These are phyloP conservation scores for Coniochaeta sp. DNA, from an alignment of 2,329 filamentous ascomycete genomes.

Conservation along the genomic window DNA sequence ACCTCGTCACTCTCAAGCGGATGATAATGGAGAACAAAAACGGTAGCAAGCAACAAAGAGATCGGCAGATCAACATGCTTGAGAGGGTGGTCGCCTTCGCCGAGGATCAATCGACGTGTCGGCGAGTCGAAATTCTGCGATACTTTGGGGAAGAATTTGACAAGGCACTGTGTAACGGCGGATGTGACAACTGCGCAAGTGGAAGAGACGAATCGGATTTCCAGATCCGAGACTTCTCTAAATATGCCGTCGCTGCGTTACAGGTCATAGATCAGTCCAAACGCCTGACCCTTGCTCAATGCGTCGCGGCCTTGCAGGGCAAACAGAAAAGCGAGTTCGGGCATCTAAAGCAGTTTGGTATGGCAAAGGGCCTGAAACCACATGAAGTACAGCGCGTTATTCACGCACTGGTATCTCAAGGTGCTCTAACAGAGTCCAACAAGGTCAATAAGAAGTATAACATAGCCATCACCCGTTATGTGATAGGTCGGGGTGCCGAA, in stretches of 20 bases:
- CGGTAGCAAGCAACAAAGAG: conserved; percentile 69
- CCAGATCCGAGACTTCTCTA: conserved; percentile 68
- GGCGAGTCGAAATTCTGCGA: conserved; percentile 77
- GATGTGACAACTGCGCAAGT: conserved; percentile 86
- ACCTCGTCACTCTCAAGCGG: conserved; percentile 63
- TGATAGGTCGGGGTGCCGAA: conserved; percentile 32
- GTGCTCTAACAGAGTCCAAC: conserved; percentile 66
- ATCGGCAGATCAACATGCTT: conserved; percentile 78
- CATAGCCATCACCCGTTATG: conserved; percentile 69
- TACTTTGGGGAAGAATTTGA: conserved; percentile 90
- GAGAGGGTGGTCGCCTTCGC: conserved; percentile 80
- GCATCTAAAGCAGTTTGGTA: conserved; percentile 53
- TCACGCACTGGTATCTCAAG: conserved; percentile 64
- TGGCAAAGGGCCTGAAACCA: conserved; percentile 58
- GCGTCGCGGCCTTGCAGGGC: conserved; percentile 77
- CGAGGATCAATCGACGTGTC: conserved; percentile 81
- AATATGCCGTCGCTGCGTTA: conserved; percentile 65
- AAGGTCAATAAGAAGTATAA: conserved; percentile 49
- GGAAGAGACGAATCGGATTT: conserved; percentile 46
- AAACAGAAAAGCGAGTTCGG: conserved; percentile 53
- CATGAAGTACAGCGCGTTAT: conserved; percentile 81
- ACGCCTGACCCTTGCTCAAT: conserved; percentile 68
- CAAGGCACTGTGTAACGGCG: conserved; percentile 59
- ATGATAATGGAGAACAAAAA: conserved; percentile 75
- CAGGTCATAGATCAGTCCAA: conserved; percentile 54